Conservation (phyloP, 2,329 filamentous ascomycete species). For the Neonectria neomacrospora region DNA sequence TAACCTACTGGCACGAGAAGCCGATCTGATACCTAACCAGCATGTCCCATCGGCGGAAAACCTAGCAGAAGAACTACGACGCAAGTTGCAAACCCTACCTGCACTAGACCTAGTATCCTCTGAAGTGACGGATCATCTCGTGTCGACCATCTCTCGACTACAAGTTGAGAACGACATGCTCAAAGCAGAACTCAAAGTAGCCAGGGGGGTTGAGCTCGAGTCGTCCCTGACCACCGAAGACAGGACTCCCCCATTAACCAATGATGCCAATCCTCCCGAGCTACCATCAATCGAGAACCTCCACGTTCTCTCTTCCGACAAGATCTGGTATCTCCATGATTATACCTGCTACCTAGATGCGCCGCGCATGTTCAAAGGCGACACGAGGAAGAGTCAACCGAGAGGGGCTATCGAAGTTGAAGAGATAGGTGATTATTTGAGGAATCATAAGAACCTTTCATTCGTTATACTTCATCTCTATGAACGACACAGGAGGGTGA, state of each 20-base stretch:
- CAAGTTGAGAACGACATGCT: conserved; percentile 21
- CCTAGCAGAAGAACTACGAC: conserved; percentile 3
- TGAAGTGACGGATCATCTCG: conserved; percentile 1
- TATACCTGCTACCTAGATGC: conserved; percentile 18
- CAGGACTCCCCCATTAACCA: background rate
- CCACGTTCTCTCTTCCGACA: background rate
- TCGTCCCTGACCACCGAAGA: background rate
- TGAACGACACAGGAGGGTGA: accelerated
- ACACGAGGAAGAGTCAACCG: background rate
- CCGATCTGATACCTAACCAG: background rate
- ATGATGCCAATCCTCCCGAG: background rate
- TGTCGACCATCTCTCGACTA: conserved; percentile 14
- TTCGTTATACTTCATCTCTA: conserved; percentile 9
- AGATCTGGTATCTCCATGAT: too few relatives aligned
- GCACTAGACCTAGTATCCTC: background rate
- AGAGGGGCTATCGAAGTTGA: conserved; percentile 9
- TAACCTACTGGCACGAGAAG: background rate
- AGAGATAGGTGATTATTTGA: background rate
- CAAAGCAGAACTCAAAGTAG: conserved; percentile 9
- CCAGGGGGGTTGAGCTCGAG: background rate
- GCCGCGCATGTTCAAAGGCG: conserved; percentile 23
- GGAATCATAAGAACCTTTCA: conserved; percentile 4
- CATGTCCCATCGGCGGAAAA: background rate
- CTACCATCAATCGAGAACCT: background rate
- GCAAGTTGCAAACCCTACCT: background rate